These are phyloP conservation scores for Salix viminalis DNA, from an alignment of 345 rosid genomes.

Conservation along the genomic window DNA sequence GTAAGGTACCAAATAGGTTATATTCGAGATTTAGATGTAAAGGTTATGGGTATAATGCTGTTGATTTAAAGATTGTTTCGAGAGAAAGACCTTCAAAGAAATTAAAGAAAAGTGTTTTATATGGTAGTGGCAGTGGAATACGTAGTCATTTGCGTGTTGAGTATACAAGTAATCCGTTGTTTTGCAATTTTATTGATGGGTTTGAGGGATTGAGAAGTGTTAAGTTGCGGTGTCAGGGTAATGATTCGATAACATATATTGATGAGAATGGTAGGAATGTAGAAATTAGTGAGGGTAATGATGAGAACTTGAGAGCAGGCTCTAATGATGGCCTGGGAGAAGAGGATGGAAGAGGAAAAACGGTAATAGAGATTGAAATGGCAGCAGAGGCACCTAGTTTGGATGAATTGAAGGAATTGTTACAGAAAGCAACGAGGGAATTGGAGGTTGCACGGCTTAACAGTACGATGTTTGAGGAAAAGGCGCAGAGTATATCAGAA, in stretches of 20 bases:
- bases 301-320: conserved; percentile 27
- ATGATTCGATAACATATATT: conserved; percentile 55
- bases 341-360: conserved; percentile 29
- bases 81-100: conserved; percentile 21
- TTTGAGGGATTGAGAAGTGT: conserved; percentile 29
- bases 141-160: conserved; percentile 20
- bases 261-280: conserved; percentile 53
- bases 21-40: conserved; percentile 35
- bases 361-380: conserved; percentile 29
- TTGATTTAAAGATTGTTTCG: conserved; percentile 27
- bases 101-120: conserved; percentile 22
- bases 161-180: conserved; percentile 22
- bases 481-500: conserved; percentile 82
- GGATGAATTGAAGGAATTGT: conserved; percentile 57
- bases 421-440: conserved; percentile 58
- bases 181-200: conserved; percentile 24
- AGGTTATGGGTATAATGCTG: conserved; percentile 29
- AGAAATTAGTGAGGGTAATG: conserved; percentile 34
- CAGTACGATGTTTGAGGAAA: conserved; percentile 78
- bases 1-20: conserved; percentile 25
- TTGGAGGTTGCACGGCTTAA: conserved; percentile 74
- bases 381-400: conserved; percentile 35
- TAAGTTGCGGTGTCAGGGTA: conserved; percentile 48
- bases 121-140: conserved; percentile 23
- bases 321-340: conserved; percentile 27